A percentile compares a stretch with the other conserved stretches of the same genome.
Conservation (phyloP, 345 rosid species). For the Salix dunnii region DNA sequence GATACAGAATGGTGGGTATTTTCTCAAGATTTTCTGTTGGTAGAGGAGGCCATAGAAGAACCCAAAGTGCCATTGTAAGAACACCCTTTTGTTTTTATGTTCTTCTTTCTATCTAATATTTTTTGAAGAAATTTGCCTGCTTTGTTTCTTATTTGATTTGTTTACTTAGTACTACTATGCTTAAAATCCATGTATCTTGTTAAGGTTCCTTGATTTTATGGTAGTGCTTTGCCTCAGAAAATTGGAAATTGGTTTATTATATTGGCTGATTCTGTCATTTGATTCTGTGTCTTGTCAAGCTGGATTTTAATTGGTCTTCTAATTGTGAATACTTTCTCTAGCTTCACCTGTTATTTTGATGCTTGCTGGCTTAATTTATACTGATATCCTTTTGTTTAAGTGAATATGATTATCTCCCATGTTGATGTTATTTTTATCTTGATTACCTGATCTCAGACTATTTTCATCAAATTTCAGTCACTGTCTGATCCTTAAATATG, state of each 20-base stretch:
- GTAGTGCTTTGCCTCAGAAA: neutral
- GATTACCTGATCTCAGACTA: neutral
- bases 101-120: neutral
- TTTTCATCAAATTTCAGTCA: neutral
- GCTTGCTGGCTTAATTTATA: neutral
- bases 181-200: too few species aligned
- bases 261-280: neutral
- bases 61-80: conserved; percentile 83
- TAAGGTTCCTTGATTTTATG: too few species aligned
- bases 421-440: neutral
- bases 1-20: conserved; percentile 66
- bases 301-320: neutral
- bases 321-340: neutral
- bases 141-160: neutral
- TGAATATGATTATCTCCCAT: neutral
- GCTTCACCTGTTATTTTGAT: neutral
- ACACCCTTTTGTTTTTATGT: neutral
- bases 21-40: conserved; percentile 82
- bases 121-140: neutral
- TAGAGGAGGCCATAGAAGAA: conserved; percentile 66
- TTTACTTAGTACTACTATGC: too few species aligned
- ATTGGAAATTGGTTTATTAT: neutral
- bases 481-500: neutral
- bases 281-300: neutral
- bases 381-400: neutral